These are phyloP conservation scores for Ciborinia camelliae DNA, from an alignment of 2,329 filamentous ascomycete genomes.

Conservation along the genomic window DNA sequence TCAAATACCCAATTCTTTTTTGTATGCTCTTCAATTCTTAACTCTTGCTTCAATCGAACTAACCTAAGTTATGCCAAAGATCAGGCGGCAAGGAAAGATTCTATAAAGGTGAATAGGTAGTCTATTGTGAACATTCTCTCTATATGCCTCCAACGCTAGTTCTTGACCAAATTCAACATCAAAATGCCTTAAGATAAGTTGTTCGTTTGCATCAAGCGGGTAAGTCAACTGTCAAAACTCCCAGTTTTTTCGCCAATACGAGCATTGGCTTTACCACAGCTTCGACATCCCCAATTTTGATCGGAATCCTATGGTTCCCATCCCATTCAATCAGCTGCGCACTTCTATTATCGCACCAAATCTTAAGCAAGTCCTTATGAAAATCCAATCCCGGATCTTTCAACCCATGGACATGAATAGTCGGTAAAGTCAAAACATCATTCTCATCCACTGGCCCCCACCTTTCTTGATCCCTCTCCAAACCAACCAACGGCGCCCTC, in stretches of 20 bases:
- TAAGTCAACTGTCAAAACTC: constrained; percentile 10
- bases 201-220: neutral
- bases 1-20: neutral
- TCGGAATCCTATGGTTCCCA: constrained; percentile 66
- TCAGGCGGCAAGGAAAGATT: neutral
- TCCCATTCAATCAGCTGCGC: constrained; percentile 67
- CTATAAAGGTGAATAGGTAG: neutral
- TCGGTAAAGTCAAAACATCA: constrained; percentile 50
- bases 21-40: neutral
- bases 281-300: constrained; percentile 64
- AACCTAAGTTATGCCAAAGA: neutral
- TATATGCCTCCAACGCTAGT: neutral
- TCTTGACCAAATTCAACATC: neutral
- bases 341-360: constrained; percentile 57
- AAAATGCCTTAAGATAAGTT: neutral
- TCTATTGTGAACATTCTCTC: neutral
- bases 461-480: constrained; percentile 37
- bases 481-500: constrained; percentile 54
- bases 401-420: constrained; percentile 66
- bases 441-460: constrained; percentile 41
- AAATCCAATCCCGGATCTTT: constrained; percentile 56
- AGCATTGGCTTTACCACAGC: constrained; percentile 49
- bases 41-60: neutral
- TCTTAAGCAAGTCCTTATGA: constrained; percentile 53
- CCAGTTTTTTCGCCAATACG: constrained; percentile 8